phyloP scores from a whole-genome alignment of 2,329 filamentous ascomycete species.

The Alternaria triticimaculans region DNA sequence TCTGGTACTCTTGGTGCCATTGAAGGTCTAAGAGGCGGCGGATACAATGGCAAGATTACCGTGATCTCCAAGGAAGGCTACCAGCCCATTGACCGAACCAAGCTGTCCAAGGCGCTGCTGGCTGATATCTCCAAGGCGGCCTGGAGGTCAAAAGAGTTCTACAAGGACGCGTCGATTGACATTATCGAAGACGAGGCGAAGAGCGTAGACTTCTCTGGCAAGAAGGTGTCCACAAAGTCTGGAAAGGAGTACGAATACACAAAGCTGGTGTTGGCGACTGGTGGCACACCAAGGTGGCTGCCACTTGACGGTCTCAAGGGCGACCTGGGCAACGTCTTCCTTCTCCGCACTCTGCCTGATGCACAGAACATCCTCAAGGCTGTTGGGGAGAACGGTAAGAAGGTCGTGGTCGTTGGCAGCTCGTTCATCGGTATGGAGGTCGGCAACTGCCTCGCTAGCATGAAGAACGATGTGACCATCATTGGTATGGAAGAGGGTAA shows the following conservation, averaged over 20 bases:
- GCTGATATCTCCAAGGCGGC: conserved; percentile 80
- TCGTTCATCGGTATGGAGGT: conserved; percentile 99
- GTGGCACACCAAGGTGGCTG: conserved; percentile 76
- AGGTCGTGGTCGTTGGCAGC: conserved; percentile 88
- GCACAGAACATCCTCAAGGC: conserved; percentile 78
- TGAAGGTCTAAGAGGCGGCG: conserved; percentile 81
- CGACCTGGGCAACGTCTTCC: conserved; percentile 84
- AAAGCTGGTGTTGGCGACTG: conserved; percentile 90
- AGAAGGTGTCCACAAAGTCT: conserved; percentile 75
- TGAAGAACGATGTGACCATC: conserved; percentile 83
- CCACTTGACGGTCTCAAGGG: conserved; percentile 84
- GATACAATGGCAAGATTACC: conserved; percentile 80
- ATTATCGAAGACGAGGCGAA: conserved; percentile 68
- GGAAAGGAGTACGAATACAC: conserved; percentile 78
- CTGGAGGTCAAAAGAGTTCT: conserved; percentile 79
- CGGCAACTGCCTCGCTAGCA: conserved; percentile 77
- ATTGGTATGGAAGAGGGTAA: conserved; percentile 79
- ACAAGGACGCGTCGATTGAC: conserved; percentile 66
- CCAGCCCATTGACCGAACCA: conserved; percentile 89
- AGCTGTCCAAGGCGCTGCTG: conserved; percentile 92
- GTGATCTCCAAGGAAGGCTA: conserved; percentile 85
- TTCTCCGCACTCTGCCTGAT: conserved; percentile 78
- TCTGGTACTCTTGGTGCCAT: conserved; percentile 82
- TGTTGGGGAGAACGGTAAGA: conserved; percentile 83
- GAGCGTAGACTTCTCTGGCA: conserved; percentile 75